phyloP scores from a whole-genome alignment of 2,329 filamentous ascomycete genomes.

The Colletotrichum sp. region DNA sequence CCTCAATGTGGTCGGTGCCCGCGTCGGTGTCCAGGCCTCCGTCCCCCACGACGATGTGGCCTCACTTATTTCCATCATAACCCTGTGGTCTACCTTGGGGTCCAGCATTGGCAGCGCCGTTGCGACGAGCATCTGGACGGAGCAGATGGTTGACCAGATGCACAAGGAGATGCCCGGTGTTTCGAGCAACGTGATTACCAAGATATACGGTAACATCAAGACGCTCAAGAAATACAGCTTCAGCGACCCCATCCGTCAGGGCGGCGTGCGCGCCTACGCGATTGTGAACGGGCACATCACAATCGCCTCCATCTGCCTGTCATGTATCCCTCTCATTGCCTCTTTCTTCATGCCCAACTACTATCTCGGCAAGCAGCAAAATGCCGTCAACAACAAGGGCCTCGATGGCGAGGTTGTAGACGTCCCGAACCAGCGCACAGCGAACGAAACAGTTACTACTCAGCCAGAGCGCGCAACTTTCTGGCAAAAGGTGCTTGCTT shows the following conservation, averaged over 20 bases:
- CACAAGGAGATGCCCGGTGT: conserved; percentile 32
- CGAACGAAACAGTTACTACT: background rate
- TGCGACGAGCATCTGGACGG: conserved; percentile 40
- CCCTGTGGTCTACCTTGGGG: conserved; percentile 43
- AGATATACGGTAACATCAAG: conserved; percentile 40
- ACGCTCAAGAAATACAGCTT: conserved; percentile 35
- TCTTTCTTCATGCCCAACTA: conserved; percentile 46
- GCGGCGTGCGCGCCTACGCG: conserved; percentile 40
- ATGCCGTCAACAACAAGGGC: conserved; percentile 35
- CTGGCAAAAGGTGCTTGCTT: background rate
- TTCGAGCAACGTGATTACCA: conserved; percentile 26
- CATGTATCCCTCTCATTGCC: conserved; percentile 35
- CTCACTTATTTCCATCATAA: conserved; percentile 38
- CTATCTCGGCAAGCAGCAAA: conserved; percentile 39
- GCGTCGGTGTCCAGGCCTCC: conserved; percentile 45
- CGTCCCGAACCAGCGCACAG: background rate
- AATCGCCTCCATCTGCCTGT: conserved; percentile 32
- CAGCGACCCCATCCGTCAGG: conserved; percentile 38
- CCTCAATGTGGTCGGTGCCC: conserved; percentile 42
- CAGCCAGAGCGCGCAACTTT: background rate
- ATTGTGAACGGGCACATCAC: conserved; percentile 39
- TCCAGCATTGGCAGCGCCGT: conserved; percentile 43
- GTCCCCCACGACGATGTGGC: conserved; percentile 48
- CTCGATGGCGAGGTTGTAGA: conserved; percentile 32
- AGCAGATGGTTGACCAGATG: conserved; percentile 40